Evolutionary conservation across 2,329 filamentous ascomycete species (phyloP).

Genomic region (Aplosporella prunicola): DNA sequence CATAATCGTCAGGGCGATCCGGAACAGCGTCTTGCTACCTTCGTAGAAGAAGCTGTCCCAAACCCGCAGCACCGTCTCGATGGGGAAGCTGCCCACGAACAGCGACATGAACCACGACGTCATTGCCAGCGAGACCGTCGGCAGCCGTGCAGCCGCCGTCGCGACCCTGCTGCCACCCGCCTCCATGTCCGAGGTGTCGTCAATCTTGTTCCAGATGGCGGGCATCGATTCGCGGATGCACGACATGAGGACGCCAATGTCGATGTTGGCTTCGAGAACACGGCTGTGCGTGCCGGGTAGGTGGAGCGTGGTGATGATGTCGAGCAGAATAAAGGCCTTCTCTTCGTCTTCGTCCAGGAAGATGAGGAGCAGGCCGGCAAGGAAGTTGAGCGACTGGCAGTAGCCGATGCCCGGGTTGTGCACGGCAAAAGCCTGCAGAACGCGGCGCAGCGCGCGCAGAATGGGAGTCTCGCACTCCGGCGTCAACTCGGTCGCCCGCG

Average conservation of each 20-base stretch:
- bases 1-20: conserved; percentile 83
- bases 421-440: conserved; percentile 80
- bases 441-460: conserved; percentile 70
- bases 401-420: conserved; percentile 90
- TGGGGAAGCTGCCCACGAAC: conserved; percentile 84
- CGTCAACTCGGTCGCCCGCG: conserved; percentile 6
- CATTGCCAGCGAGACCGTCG: conserved; percentile 84
- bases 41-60: conserved; percentile 98
- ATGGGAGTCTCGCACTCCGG: conserved; percentile 56
- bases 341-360: conserved; percentile 78
- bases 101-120: conserved; percentile 98
- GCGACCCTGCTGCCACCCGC: conserved; percentile 24
- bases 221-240: conserved; percentile 75
- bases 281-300: conserved; percentile 88
- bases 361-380: conserved; percentile 78
- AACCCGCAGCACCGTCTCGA: conserved; percentile 82
- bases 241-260: conserved; percentile 87
- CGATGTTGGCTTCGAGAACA: conserved; percentile 84
- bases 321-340: conserved; percentile 84
- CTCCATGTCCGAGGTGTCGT: conserved; percentile 53
- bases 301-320: conserved; percentile 81
- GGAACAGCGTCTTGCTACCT: conserved; percentile 86
- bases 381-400: conserved; percentile 91
- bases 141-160: conserved; percentile 47
- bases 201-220: conserved; percentile 77